Conservation (phyloP, 805 yeast genomes). For the Metschnikowia lochheadii region DNA sequence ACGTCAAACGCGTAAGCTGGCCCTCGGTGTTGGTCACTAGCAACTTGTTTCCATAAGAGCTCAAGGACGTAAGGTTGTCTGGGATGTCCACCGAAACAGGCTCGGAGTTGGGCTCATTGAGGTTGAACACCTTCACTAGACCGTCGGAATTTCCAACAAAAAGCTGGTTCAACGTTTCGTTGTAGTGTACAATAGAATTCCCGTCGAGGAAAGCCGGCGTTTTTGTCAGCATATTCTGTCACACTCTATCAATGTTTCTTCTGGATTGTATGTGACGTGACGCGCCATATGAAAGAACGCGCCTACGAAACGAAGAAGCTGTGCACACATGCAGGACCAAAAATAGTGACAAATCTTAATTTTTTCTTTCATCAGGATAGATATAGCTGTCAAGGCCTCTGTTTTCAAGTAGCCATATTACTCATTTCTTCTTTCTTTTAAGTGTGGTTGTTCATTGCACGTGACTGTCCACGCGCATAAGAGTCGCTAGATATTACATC, state of each 20-base stretch:
- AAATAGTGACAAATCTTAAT: too few species aligned
- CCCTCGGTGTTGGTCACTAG: conserved; percentile 42
- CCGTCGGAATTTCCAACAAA: conserved; percentile 55
- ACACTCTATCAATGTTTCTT: neutral
- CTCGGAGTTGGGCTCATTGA: conserved; percentile 49
- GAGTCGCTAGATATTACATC: neutral
- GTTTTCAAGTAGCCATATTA: neutral
- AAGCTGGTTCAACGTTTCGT: conserved; percentile 26
- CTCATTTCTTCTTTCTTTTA: neutral
- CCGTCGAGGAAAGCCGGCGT: conserved; percentile 42
- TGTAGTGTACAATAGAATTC: conserved; percentile 30
- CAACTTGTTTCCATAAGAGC: conserved; percentile 19
- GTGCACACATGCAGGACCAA: conserved; percentile 1
- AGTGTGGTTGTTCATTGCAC: neutral
- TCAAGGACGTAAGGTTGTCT: conserved; percentile 44
- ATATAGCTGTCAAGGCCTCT: neutral
- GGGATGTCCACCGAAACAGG: conserved; percentile 55
- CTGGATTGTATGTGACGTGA: neutral
- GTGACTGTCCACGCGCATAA: neutral
- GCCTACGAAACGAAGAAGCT: neutral
- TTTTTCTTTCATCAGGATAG: too few species aligned
- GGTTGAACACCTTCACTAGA: conserved; percentile 47
- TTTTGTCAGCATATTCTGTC: conserved; percentile 12
- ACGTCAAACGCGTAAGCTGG: conserved; percentile 21
- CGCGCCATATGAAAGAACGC: conserved; percentile 3